Evolutionary conservation across 2,329 filamentous ascomycete species (phyloP).

Genomic region (Colletotrichum salicis): DNA sequence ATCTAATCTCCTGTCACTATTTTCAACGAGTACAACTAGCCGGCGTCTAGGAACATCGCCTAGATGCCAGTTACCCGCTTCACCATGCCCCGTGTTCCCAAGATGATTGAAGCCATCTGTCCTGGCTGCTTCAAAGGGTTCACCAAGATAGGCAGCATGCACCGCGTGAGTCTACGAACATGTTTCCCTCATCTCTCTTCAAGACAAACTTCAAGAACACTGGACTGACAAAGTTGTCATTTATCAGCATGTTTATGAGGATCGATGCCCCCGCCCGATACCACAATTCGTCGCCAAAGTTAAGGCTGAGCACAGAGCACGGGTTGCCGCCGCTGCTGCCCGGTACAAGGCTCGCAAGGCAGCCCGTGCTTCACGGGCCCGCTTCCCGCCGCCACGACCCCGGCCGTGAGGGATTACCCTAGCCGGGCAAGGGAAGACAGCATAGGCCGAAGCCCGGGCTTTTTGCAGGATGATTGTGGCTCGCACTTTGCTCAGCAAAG

Average conservation of each 20-base stretch:
- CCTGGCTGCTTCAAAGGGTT: slow-evolving; percentile 22
- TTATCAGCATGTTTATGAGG: slow-evolving; percentile 18
- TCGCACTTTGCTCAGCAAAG: neutral
- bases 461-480: neutral
- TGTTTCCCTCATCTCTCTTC: neutral
- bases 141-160: slow-evolving; percentile 26
- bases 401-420: neutral
- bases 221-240: neutral
- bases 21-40: neutral
- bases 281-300: slow-evolving; percentile 21
- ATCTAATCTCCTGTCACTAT: neutral
- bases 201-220: neutral
- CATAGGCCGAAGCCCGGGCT: neutral
- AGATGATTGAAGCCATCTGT: slow-evolving; percentile 25
- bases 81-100: slow-evolving; percentile 3
- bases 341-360: neutral
- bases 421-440: neutral
- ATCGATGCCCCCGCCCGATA: slow-evolving; percentile 17
- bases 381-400: neutral
- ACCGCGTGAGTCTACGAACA: slow-evolving; percentile 8
- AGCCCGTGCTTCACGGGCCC: slow-evolving; percentile 9
- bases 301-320: slow-evolving; percentile 15
- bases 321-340: slow-evolving; percentile 19
- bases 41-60: neutral
- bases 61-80: neutral